These are phyloP conservation scores for Nakazawaea sp. DNA, from an alignment of 805 yeast genomes.

Conservation along the genomic window DNA sequence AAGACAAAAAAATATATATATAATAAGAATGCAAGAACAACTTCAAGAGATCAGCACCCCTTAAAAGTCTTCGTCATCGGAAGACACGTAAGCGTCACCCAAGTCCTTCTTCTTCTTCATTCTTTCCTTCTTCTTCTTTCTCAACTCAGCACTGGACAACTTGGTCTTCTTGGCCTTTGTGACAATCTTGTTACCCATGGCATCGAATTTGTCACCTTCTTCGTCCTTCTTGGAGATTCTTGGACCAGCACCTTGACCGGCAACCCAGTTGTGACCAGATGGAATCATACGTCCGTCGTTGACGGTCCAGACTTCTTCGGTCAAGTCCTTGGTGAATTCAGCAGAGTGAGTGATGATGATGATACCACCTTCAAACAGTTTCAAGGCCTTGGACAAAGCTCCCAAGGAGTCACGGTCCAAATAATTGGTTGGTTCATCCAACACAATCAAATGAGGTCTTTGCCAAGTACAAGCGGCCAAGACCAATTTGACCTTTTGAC, in stretches of 20 bases:
- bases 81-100: conserved; percentile 99
- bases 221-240: conserved; percentile 96
- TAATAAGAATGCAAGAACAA: not conserved
- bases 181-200: conserved; percentile 99
- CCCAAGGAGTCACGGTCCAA: conserved; percentile 99
- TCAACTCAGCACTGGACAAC: conserved; percentile 97
- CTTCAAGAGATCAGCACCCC: too few relatives aligned
- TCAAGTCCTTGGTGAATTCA: conserved; percentile 98
- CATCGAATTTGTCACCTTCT: conserved; percentile 98
- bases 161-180: conserved; percentile 94
- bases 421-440: conserved; percentile 99
- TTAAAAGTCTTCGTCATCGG: conserved; percentile 87
- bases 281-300: conserved; percentile 98
- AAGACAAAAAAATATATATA: conserved; percentile 1
- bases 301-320: conserved; percentile 99
- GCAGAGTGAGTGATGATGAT: conserved; percentile 99
- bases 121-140: conserved; percentile 99
- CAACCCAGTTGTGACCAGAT: conserved; percentile 99
- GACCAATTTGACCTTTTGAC: conserved; percentile 99
- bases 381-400: conserved; percentile 98
- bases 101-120: conserved; percentile 99
- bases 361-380: conserved; percentile 99
- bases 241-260: conserved; percentile 99
- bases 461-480: conserved; percentile 99
- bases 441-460: conserved; percentile 98